Evolutionary conservation across 352 stramenopile species (phyloP).

Genomic region (Thraustochytrium striatum): DNA sequence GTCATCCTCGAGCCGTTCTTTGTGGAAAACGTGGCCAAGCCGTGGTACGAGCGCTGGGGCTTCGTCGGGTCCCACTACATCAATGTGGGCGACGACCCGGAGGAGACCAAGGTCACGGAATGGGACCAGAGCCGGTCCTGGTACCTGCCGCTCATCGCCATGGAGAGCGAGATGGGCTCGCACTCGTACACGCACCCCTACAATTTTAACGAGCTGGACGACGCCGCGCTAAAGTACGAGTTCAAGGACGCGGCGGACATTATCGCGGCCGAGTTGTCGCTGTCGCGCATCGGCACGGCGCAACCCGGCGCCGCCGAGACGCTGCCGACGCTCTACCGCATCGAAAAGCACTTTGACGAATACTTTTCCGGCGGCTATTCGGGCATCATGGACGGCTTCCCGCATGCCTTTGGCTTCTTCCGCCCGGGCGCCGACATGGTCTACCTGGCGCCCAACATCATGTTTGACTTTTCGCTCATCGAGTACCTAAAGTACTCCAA

Average conservation of each 20-base stretch:
- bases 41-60: conserved; percentile 36
- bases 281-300: conserved; percentile 21
- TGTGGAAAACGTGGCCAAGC: background rate
- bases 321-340: background rate
- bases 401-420: conserved; percentile 36
- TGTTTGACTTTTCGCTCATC: conserved; percentile 44
- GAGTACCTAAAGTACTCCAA: conserved; percentile 31
- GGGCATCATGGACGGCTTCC: conserved; percentile 11
- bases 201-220: conserved; percentile 13
- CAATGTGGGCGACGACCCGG: conserved; percentile 36
- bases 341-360: conserved; percentile 15
- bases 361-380: conserved; percentile 46
- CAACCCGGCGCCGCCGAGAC: conserved; percentile 32
- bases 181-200: conserved; percentile 48
- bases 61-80: conserved; percentile 46
- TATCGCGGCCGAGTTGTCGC: background rate
- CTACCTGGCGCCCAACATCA: conserved; percentile 46
- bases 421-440: conserved; percentile 23
- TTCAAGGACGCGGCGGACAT: background rate
- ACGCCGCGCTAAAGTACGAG: conserved; percentile 29
- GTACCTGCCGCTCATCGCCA: conserved; percentile 15
- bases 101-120: conserved; percentile 35
- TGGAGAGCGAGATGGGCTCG: conserved; percentile 38
- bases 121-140: background rate
- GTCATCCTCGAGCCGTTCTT: conserved; percentile 3